These are phyloP conservation scores for Huntiella abstrusa DNA, from an alignment of 2,329 filamentous ascomycete species.

Conservation along the genomic window DNA sequence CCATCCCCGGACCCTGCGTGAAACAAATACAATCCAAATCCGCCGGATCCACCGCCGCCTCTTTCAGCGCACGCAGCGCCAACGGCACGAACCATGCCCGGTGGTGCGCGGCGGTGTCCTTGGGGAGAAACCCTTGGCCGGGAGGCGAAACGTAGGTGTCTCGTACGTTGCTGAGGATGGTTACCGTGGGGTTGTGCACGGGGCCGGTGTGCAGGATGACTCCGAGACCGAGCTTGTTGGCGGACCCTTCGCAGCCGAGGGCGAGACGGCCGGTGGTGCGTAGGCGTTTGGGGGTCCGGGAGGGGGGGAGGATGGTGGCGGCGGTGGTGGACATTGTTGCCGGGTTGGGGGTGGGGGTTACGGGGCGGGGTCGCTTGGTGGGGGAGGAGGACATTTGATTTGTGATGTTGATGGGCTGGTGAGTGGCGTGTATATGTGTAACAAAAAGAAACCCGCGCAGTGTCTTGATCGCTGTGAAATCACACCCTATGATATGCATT, in stretches of 20 bases:
- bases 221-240: conserved; percentile 93
- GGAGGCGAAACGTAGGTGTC: conserved; percentile 87
- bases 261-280: conserved; percentile 26
- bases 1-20: conserved; percentile 92
- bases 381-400: too few relatives aligned
- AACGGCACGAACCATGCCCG: conserved; percentile 64
- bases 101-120: conserved; percentile 90
- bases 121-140: conserved; percentile 85
- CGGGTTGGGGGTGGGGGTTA: too few relatives aligned
- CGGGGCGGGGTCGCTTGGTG: too few relatives aligned
- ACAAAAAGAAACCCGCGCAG: too few relatives aligned
- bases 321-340: not conserved
- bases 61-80: conserved; percentile 59
- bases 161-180: conserved; percentile 77
- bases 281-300: not conserved
- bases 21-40: conserved; percentile 89
- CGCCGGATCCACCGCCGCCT: conserved; percentile 39
- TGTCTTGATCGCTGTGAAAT: too few relatives aligned
- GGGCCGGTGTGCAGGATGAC: conserved; percentile 58
- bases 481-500: too few relatives aligned
- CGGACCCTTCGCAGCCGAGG: conserved; percentile 64
- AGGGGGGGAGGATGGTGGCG: not conserved
- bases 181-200: conserved; percentile 30
- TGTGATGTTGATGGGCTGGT: too few relatives aligned
- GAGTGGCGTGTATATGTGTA: too few relatives aligned